phyloP scores from a whole-genome alignment of 169 alveolate species.

The Plasmodium knowlesi region DNA sequence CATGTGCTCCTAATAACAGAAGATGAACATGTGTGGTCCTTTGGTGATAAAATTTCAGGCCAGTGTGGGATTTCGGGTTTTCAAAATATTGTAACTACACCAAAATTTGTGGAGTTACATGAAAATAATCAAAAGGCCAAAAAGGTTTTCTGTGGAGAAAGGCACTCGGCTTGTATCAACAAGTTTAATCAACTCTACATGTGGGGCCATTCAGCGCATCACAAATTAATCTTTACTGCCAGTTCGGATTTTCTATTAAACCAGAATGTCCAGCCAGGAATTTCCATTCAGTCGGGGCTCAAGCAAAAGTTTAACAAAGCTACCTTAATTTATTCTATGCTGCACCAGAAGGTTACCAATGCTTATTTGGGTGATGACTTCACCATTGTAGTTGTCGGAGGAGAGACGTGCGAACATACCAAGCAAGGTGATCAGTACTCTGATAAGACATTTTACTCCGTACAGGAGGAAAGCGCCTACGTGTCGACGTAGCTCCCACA shows the following conservation, averaged over 20 bases:
- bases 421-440: conserved; percentile 31
- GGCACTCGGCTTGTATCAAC: conserved; percentile 88
- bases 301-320: conserved; percentile 79
- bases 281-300: conserved; percentile 86
- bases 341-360: conserved; percentile 84
- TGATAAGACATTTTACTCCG: conserved; percentile 43
- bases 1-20: conserved; percentile 86
- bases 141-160: conserved; percentile 82
- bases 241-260: conserved; percentile 81
- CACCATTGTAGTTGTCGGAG: conserved; percentile 85
- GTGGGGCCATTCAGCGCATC: conserved; percentile 92
- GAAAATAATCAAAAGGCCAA: conserved; percentile 78
- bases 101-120: conserved; percentile 76
- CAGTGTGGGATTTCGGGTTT: conserved; percentile 87
- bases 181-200: conserved; percentile 84
- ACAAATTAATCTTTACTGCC: conserved; percentile 87
- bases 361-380: conserved; percentile 83
- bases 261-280: conserved; percentile 88
- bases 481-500: conserved; percentile 12
- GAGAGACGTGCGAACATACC: conserved; percentile 31
- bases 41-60: conserved; percentile 88
- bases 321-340: conserved; percentile 80
- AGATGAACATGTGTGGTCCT: conserved; percentile 81
- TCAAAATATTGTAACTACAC: conserved; percentile 77
- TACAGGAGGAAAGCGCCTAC: conserved; percentile 57